Conservation (phyloP, 225 moss, liverwort and hornwort species). For the Straminergon stramineum region DNA sequence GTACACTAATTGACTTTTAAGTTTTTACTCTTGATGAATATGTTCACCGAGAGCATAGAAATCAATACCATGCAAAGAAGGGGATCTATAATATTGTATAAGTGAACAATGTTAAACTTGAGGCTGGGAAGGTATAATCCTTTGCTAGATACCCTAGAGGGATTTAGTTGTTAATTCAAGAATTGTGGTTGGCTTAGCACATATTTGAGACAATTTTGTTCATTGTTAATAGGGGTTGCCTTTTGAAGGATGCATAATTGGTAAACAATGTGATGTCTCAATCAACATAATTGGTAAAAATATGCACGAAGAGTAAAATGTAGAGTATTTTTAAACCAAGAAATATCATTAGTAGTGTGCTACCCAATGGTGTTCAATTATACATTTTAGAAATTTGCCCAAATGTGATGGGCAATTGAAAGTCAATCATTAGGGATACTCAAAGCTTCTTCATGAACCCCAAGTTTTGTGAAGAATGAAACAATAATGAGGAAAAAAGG, state of each 20-base stretch:
- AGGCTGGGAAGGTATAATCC: neutral
- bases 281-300: neutral
- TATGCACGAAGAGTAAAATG: neutral
- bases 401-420: neutral
- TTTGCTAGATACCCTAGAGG: fast-evolving
- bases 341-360: neutral
- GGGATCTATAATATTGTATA: neutral
- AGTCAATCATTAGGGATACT: neutral
- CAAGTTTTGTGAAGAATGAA: no score
- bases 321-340: neutral
- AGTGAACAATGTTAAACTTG: no score
- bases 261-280: neutral
- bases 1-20: neutral
- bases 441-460: no score
- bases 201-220: neutral
- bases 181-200: neutral
- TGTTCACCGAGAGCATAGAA: neutral
- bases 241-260: neutral
- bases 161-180: neutral
- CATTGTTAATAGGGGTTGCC: no score
- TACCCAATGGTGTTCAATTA: neutral
- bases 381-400: neutral
- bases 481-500: no score
- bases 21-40: neutral
- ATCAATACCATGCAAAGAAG: neutral